Base-by-base conservation (phyloP, 2,329 filamentous ascomycete genomes). In the Dactylellina cionopaga region DNA sequence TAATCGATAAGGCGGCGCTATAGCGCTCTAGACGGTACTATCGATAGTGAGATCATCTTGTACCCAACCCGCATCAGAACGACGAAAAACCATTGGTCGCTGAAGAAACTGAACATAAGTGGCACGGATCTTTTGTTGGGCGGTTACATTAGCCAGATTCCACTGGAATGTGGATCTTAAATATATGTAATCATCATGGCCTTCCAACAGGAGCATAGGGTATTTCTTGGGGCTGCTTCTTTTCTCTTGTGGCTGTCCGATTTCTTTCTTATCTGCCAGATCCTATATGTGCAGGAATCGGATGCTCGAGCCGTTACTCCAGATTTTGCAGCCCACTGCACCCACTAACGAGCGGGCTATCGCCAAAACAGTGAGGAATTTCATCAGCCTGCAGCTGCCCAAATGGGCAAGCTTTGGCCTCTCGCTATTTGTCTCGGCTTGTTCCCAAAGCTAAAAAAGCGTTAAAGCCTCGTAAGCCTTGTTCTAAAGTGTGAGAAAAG, bases 331-430 rank as follows among this genome's bases (percentile, higher is more conserved):
- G 15, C 15, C 56, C 15, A 43, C 25, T 24, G n/a, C 35, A 31
- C 22, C n/a, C 6, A 19, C 31, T 27, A 58, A 24, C 17, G 22
- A 39, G 27, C 25, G 54, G 25, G 25, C 39, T 7, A 27, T 2
- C n/a, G 15, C 29, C 22, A 37, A 35, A 37, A 41, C 11, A 19
- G 51, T 55, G 51, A 35, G 51, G 41, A 47, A 65, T 47, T 47
- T 56, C 44, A 70, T 70, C 66, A 71, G 66, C 66, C 51, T 71
- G 52, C 66, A 63, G 65, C 66, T 71, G 51, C 66, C 66, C 43
- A 33, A 71, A 64, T 52, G 17, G 58, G 66, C 51, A 71, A 71
- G 66, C 51, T 64, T 64, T 60, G 63, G 60, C 63, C 63, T 59
- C 31, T 35, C 17, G 1, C 43, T 2, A 22, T n/a, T n/a, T n/a